phyloP scores from a whole-genome alignment of 2,329 filamentous ascomycete genomes.

The Lecanoromycetidae sp. region DNA sequence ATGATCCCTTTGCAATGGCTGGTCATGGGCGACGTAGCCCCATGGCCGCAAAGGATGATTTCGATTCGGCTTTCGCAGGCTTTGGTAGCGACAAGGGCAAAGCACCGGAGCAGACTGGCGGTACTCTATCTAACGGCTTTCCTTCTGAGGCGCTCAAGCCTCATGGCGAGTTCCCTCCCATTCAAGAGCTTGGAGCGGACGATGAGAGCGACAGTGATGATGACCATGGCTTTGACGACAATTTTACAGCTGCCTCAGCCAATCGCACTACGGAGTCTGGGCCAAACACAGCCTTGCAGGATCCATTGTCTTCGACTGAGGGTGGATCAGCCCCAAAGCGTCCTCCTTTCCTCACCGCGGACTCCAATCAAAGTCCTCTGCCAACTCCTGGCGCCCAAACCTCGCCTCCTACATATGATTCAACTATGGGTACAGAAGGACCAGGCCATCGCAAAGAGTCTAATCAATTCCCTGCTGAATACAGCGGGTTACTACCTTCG shows the following conservation, averaged over 20 bases:
- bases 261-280: slow-evolving; percentile 20
- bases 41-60: slow-evolving; percentile 56
- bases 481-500: slow-evolving; percentile 43
- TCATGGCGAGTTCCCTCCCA: slow-evolving; percentile 77
- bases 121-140: not conserved
- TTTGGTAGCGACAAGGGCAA: slow-evolving; percentile 46
- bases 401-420: slow-evolving; percentile 47
- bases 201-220: slow-evolving; percentile 69
- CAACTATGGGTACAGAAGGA: slow-evolving; percentile 23
- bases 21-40: slow-evolving; percentile 26
- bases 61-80: slow-evolving; percentile 72
- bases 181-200: slow-evolving; percentile 70
- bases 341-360: slow-evolving; percentile 22
- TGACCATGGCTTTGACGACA: slow-evolving; percentile 76
- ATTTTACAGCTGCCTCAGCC: slow-evolving; percentile 60
- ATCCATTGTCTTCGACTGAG: slow-evolving; percentile 13
- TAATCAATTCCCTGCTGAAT: slow-evolving; percentile 42
- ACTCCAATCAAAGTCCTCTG: slow-evolving; percentile 27
- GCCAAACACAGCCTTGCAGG: slow-evolving; percentile 19
- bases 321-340: slow-evolving; percentile 21
- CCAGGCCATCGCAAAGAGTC: slow-evolving; percentile 21
- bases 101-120: slow-evolving; percentile 33
- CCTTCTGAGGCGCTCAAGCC: slow-evolving; percentile 16
- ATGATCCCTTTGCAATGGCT: slow-evolving; percentile 30
- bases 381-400: slow-evolving; percentile 43